Evolutionary conservation across 345 rosid genomes (phyloP).

Genomic region (Eucalyptus pauciflora): DNA sequence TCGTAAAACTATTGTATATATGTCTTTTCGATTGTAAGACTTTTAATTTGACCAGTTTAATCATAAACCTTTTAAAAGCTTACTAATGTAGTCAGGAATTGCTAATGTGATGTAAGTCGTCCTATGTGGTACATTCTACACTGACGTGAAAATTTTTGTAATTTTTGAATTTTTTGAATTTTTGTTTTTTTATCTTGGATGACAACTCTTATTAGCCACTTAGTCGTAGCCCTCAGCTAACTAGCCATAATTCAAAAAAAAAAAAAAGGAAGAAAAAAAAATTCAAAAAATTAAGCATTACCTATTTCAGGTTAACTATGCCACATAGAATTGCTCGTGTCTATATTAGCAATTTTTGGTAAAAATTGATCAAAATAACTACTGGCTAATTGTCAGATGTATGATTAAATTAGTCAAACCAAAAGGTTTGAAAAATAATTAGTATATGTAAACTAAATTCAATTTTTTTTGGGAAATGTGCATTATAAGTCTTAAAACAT

Average conservation of each 20-base stretch:
- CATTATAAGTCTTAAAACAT: no score
- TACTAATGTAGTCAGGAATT: fast-evolving
- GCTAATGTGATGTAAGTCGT: fast-evolving
- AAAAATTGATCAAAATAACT: fast-evolving
- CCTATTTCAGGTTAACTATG: no score
- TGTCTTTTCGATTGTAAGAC: fast-evolving
- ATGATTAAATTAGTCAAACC: background rate
- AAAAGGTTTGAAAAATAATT: background rate
- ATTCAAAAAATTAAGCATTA: background rate
- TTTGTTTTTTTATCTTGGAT: background rate
- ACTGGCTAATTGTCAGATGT: background rate
- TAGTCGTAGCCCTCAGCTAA: fast-evolving
- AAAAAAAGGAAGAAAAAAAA: background rate
- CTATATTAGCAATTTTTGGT: fast-evolving
- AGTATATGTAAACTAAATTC: background rate
- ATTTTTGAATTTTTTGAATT: no score
- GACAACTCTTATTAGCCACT: background rate
- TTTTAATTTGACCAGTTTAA: background rate
- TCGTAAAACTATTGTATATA: fast-evolving
- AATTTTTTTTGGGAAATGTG: fast-evolving
- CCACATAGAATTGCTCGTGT: fast-evolving
- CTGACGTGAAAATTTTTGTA: fast-evolving
- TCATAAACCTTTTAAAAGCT: background rate
- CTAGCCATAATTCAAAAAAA: background rate
- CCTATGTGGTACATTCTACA: fast-evolving